These are phyloP conservation scores for Tuber borchii DNA, from an alignment of 495 filamentous ascomycete genomes.

Conservation along the genomic window DNA sequence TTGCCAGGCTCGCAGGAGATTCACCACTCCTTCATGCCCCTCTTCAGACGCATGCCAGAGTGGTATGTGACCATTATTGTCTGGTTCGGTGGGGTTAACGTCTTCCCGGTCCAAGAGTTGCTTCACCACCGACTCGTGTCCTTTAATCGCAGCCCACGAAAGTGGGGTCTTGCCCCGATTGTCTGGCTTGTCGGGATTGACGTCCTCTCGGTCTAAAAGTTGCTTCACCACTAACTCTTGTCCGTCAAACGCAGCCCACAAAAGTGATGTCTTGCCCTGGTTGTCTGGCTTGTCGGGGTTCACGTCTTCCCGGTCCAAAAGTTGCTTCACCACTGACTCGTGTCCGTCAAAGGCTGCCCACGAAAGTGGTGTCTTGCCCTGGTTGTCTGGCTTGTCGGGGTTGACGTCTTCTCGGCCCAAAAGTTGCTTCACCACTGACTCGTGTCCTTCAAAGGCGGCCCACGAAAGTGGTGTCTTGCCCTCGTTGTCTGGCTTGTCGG, in stretches of 20 bases:
- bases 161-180: background rate
- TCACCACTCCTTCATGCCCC: background rate
- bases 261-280: background rate
- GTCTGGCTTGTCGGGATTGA: background rate
- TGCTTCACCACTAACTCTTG: background rate
- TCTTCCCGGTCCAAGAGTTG: no score
- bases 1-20: background rate
- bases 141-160: background rate
- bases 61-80: constrained; percentile 29
- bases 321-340: constrained; percentile 37
- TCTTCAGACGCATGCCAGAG: background rate
- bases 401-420: constrained; percentile 6
- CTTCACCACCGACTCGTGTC: no score
- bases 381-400: background rate
- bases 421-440: background rate
- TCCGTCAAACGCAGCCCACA: no score
- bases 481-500: no score
- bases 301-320: background rate
- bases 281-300: background rate
- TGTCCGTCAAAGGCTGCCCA: constrained; percentile 44
- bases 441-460: background rate
- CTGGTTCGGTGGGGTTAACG: background rate
- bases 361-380: constrained; percentile 43
- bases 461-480: no score
- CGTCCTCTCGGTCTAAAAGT: background rate